Base-by-base conservation (phyloP, 805 yeast genomes). In the Sungouiella blattae region DNA sequence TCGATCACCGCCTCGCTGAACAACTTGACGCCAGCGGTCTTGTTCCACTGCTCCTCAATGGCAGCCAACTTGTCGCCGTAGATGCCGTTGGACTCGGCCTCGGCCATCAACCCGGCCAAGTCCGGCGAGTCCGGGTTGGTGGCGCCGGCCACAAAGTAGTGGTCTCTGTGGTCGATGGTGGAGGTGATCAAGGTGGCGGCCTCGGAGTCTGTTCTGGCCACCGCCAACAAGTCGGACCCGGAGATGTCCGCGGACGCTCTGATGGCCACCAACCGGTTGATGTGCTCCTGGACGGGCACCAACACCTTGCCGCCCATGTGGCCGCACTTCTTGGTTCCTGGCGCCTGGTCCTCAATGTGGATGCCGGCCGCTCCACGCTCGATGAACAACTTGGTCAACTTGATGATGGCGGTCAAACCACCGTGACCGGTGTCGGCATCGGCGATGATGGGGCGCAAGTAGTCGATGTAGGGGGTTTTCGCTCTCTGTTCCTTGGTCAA, bases 391-490 rank as follows among this genome's bases (percentile, higher is more conserved):
- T 91, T 91, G 55, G 96, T 88, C 62, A 91, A 78, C 69, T 91
- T 91, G 69, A 88, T 83, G 50, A 87, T 87, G 38, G 98, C 98
- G 41, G 98, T 89, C 53, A 88, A 75, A 60, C 98, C 98, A 67
- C 98, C 98, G 63, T 91, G 98, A 51, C 98, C 98, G 39, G 98
- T 93, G 67, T 91, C 98, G 49, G 91, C 98, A 62, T 91, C 98
- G 28, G 98, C 98, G 52, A 91, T 75, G 52, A 91, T 87, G 40
- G 98, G 98, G 53, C 96, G 80, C 59, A 91, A 68, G 65, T 84
- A 91, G 69, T 91, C 98, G 37, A 72, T 83, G 64, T 81, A 78
- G 31, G 81, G 81, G 33, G 80, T 70, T 61, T 83, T 73, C 11
- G 78, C 74, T 50, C 95, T 77, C 65, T 86, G 78, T 35, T 67